Evolutionary conservation across 495 filamentous ascomycete species (phyloP).

Genomic region (Penicillium arizonense): DNA sequence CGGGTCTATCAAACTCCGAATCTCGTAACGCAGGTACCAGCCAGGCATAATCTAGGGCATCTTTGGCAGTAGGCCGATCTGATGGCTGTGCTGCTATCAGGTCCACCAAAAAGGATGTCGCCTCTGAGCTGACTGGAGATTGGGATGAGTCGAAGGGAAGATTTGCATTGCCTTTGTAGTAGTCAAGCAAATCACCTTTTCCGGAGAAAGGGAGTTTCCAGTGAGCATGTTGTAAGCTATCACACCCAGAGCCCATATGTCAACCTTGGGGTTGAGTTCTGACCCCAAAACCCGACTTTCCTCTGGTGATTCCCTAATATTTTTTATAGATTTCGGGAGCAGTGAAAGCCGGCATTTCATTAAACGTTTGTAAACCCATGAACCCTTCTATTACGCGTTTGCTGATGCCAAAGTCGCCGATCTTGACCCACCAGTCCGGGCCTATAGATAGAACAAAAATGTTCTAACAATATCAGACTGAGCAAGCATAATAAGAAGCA

Average conservation of each 20-base stretch:
- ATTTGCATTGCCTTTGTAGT: conserved; percentile 1
- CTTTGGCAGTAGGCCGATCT: neutral
- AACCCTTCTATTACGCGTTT: conserved; percentile 30
- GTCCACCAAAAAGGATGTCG: neutral
- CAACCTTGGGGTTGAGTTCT: neutral
- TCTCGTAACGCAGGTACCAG: conserved; percentile 3
- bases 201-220: neutral
- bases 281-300: too few species aligned
- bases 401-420: conserved; percentile 52
- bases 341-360: conserved; percentile 32
- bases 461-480: conserved; percentile 18
- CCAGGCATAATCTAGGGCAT: conserved; percentile 10
- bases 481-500: too few species aligned
- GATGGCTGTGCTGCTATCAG: conserved; percentile 1
- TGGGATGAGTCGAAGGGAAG: neutral
- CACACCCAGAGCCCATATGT: conserved; percentile 13
- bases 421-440: conserved; percentile 44
- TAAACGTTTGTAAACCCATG: conserved; percentile 21
- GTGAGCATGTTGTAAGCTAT: neutral
- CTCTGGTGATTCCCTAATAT: too few species aligned
- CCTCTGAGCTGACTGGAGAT: conserved; percentile 1
- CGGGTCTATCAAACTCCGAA: neutral
- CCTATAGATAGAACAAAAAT: conserved; percentile 26
- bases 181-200: conserved; percentile 3
- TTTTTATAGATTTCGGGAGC: conserved; percentile 35